Conservation (phyloP, 768 basidiomycete genomes). For the Agaricus bisporus region DNA sequence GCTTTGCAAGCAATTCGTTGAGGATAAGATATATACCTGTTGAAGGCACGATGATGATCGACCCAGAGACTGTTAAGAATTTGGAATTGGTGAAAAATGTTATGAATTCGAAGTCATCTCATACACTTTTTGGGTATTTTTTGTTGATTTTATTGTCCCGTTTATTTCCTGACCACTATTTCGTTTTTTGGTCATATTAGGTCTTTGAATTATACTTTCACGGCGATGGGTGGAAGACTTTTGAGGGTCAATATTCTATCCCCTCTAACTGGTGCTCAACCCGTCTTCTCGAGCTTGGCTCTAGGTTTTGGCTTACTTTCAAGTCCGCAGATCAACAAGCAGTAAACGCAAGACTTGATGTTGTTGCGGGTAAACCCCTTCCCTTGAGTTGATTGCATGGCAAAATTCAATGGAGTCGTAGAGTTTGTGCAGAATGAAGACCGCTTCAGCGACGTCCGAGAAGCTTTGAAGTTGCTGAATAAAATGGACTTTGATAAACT, state of each 20-base stretch:
- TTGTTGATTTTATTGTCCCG: neutral
- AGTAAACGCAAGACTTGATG: constrained; percentile 80
- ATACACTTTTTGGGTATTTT: constrained; percentile 74
- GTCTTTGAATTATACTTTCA: constrained; percentile 74
- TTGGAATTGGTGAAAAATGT: constrained; percentile 85
- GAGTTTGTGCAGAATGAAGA: constrained; percentile 78
- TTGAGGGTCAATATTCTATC: constrained; percentile 77
- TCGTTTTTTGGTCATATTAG: constrained; percentile 26
- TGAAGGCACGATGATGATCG: constrained; percentile 94
- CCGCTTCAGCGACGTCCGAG: constrained; percentile 58
- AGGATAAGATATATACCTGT: constrained; percentile 72
- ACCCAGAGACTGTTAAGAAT: constrained; percentile 81
- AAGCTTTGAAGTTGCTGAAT: constrained; percentile 64
- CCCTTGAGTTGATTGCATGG: neutral
- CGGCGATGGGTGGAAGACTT: constrained; percentile 84
- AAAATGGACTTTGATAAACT: constrained; percentile 88
- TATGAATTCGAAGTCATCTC: constrained; percentile 53
- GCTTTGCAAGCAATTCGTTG: constrained; percentile 65
- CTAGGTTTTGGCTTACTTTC: neutral
- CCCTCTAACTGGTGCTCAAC: constrained; percentile 61
- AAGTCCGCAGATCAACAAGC: constrained; percentile 41
- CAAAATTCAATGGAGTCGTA: constrained; percentile 17
- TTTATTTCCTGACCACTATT: neutral
- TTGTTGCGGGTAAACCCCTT: constrained; percentile 60
- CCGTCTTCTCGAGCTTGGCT: neutral